Percentiles rank a stretch among this genome's conserved stretches.
Conservation (phyloP, 1,284 basidiomycete genomes). For the Ceratobasidium sp. region DNA sequence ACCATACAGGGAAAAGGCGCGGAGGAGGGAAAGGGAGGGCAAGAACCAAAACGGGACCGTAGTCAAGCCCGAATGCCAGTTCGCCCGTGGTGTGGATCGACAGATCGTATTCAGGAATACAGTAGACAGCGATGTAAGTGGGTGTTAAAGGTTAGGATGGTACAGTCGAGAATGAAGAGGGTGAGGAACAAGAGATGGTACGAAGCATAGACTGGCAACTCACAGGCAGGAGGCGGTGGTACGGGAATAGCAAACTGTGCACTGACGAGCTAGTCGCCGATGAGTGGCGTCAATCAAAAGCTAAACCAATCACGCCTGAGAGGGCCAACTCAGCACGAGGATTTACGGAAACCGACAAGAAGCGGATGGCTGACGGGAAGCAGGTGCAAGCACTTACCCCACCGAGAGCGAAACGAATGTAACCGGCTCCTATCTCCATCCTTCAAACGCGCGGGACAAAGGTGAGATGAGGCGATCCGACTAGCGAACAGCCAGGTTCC, state of each 20-base stretch:
- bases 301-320: conserved; percentile 3
- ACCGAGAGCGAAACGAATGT: conserved; percentile 17
- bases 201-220: conserved; percentile 17
- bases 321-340: conserved; percentile 11
- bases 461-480: conserved; percentile 9
- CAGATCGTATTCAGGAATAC: conserved; percentile 19
- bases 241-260: conserved; percentile 39
- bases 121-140: conserved; percentile 6
- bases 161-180: conserved; percentile 20
- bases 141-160: conserved; percentile 28
- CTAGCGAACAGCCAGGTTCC: conserved; percentile 20
- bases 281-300: conserved; percentile 39
- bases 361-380: conserved; percentile 3
- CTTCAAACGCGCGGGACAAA: conserved; percentile 15
- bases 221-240: conserved; percentile 9
- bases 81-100: conserved; percentile 37
- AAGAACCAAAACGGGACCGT: background rate
- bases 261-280: conserved; percentile 34
- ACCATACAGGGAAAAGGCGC: conserved; percentile 9
- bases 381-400: conserved; percentile 33
- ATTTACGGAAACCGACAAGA: conserved; percentile 8
- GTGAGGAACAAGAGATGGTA: background rate
- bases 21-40: background rate
- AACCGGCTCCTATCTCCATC: conserved; percentile 27
- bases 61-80: conserved; percentile 26